Evolutionary conservation across 2,329 filamentous ascomycete genomes (phyloP).

Genomic region (Aspergillus brasiliensis): DNA sequence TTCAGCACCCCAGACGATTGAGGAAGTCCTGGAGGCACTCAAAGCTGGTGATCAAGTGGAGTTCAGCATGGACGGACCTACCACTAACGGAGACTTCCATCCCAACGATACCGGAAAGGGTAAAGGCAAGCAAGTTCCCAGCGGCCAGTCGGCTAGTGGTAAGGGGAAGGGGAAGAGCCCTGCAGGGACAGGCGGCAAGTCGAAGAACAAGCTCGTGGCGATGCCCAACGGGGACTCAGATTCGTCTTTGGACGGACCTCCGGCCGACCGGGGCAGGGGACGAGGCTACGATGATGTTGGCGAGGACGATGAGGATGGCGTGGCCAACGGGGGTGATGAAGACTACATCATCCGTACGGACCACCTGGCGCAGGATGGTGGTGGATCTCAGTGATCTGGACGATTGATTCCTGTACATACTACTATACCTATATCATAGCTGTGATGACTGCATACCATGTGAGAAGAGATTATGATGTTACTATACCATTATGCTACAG

Average conservation of each 20-base stretch:
- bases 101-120: conserved; percentile 32
- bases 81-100: conserved; percentile 30
- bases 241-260: conserved; percentile 31
- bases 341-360: conserved; percentile 45
- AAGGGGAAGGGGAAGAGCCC: conserved; percentile 29
- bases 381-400: conserved; percentile 9
- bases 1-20: conserved; percentile 36
- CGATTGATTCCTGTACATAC: not conserved
- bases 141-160: conserved; percentile 32
- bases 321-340: conserved; percentile 36
- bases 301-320: conserved; percentile 29
- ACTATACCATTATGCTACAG: too few relatives aligned
- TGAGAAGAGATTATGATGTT: not conserved
- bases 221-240: conserved; percentile 36
- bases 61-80: conserved; percentile 21
- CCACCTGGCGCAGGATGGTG: conserved; percentile 28
- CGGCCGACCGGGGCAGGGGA: not conserved
- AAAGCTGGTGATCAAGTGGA: conserved; percentile 27
- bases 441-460: conserved; percentile 4
- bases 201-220: conserved; percentile 41
- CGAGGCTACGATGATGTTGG: conserved; percentile 21
- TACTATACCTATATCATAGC: not conserved
- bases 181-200: conserved; percentile 30
- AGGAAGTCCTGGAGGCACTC: conserved; percentile 41
- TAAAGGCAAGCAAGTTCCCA: conserved; percentile 36